A percentile compares a stretch with the other conserved stretches of the same genome.
These are phyloP conservation scores for Protea cynaroides DNA, from an alignment of 164 flowering plant species.

Conservation along the genomic window DNA sequence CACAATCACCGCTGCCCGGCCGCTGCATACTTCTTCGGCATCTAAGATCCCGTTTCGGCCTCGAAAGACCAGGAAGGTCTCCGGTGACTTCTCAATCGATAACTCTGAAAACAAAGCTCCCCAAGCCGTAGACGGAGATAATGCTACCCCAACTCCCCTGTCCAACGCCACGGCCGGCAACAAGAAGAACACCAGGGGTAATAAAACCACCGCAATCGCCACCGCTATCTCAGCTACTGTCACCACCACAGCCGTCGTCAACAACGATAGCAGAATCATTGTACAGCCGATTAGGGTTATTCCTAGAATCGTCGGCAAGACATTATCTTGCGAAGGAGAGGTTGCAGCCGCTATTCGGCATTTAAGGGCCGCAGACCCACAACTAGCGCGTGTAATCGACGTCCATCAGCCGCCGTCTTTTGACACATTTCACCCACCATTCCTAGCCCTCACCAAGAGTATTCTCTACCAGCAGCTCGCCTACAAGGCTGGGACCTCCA, in stretches of 20 bases:
- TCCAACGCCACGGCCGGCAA: not conserved
- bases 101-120: not conserved
- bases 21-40: conserved; percentile 28
- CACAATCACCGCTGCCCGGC: conserved; percentile 11
- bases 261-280: not conserved
- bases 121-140: not conserved
- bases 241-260: conserved; percentile 6
- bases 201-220: not conserved
- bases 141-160: not conserved
- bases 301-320: conserved; percentile 28
- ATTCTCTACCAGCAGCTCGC: conserved; percentile 96
- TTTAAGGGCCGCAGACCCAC: conserved; percentile 63
- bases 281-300: conserved; percentile 4
- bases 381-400: conserved; percentile 54
- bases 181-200: not conserved
- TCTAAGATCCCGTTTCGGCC: conserved; percentile 83
- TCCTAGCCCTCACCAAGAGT: conserved; percentile 69
- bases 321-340: conserved; percentile 61
- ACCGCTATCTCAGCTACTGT: conserved; percentile 4
- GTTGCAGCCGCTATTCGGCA: conserved; percentile 55
- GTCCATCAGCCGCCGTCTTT: conserved; percentile 60
- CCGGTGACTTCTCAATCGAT: conserved; percentile 21
- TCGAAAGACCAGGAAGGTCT: conserved; percentile 63
- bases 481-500: conserved; percentile 81
- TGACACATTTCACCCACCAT: conserved; percentile 63